Base-by-base conservation (phyloP, 2,329 filamentous ascomycete genomes). In the Aspergillus chevalieri region DNA sequence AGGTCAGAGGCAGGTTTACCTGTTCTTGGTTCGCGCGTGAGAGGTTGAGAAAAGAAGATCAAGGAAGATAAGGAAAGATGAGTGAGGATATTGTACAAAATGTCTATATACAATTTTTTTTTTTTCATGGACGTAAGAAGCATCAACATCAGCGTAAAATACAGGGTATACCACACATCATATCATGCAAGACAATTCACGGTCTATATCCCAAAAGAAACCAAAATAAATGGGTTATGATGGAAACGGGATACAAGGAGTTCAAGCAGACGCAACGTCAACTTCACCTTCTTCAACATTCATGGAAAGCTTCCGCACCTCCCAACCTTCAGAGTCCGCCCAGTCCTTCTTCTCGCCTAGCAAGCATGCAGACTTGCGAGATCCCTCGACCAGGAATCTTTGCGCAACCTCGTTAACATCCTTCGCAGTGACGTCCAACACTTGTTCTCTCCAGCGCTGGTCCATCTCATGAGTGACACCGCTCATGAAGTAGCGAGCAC, bases 401-500 rank as follows among this genome's bases (percentile, higher is more conserved):
- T 95, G 85, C 0, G 93, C 93, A 10, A 84, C 91, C 39, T 84
- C 78, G 53, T 84, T 84, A 8, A 98, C 87, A 59, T 95, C 85
- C 55, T 86, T 81, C 53, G 83, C 84, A 2, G 81, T 88, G 36
- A 96, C 91, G 66, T 96, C 92, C 3, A 98, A 78, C 50, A 98
- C 77, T 63, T 86, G 84, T 69, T 93, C 87, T 58, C 93, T 79
- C 67, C 89, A 84, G 60, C 75, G 80, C 72, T 96, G 90, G 64
- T 87, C 85, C 90, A 97, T 95, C 60, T 89, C 86, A 52, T 93
- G 82, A 1, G 87, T 89, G 33, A 98, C 79, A 10, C 90, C 90
- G 26, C 84, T 87, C 63, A 95, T 74, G 71, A 98, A 98, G 47
- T 84, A 79, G 41, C 81, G 79, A 83, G 95, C 87, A 33, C 92